These are phyloP conservation scores for Suhomyces guaymorum DNA, from an alignment of 1,139 yeast species.

Conservation along the genomic window DNA sequence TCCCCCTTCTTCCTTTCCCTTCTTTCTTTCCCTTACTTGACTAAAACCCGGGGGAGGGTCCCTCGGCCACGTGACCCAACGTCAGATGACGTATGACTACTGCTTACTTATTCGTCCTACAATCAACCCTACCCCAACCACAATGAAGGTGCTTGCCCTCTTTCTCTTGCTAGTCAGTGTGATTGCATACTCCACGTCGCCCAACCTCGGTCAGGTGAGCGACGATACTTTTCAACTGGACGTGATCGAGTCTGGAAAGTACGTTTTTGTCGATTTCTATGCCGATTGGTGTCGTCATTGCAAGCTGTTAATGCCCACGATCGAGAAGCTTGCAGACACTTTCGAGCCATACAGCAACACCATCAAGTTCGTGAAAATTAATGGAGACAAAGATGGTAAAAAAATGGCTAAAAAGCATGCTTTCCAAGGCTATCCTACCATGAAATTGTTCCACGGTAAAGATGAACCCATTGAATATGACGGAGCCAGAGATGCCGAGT, in stretches of 20 bases:
- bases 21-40: too few species aligned
- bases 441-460: constrained; percentile 56
- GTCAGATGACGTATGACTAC: too few species aligned
- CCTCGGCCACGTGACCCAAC: too few species aligned
- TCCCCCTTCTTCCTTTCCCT: too few species aligned
- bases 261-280: constrained; percentile 70
- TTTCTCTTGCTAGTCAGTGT: constrained; percentile 3
- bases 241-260: constrained; percentile 57
- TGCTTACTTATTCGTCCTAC: too few species aligned
- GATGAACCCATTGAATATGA: constrained; percentile 50
- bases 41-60: too few species aligned
- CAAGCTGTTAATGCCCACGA: constrained; percentile 62
- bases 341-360: constrained; percentile 44
- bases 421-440: constrained; percentile 65
- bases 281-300: constrained; percentile 87
- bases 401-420: constrained; percentile 56
- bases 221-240: constrained; percentile 55
- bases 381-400: constrained; percentile 65
- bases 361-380: constrained; percentile 58
- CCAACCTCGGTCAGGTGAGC: constrained; percentile 28
- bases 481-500: constrained; percentile 49
- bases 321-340: constrained; percentile 56
- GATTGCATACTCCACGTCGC: constrained; percentile 16
- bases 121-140: too few species aligned
- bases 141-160: constrained; percentile 5